Evolutionary conservation across 257 asterid genomes (phyloP).

Genomic region (Solanum arcanum): DNA sequence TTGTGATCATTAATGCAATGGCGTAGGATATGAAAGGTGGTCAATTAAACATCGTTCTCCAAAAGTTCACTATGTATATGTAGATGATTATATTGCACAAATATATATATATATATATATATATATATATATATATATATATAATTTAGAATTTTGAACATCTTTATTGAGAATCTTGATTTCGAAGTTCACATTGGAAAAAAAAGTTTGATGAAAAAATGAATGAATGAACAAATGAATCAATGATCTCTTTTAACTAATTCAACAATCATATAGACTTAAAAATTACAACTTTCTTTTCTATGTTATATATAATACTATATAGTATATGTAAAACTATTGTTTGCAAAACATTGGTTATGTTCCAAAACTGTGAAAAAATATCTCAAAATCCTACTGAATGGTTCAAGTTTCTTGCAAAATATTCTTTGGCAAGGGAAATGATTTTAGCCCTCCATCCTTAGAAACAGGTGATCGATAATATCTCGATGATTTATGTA

Average conservation of each 20-base stretch:
- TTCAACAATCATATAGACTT: neutral
- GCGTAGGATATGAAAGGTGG: neutral
- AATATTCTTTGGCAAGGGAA: slow-evolving; percentile 44
- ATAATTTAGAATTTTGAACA: neutral
- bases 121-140: neutral
- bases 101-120: neutral
- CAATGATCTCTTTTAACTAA: neutral
- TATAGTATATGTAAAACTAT: neutral
- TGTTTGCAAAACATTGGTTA: neutral
- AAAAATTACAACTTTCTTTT: neutral
- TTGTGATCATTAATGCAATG: neutral
- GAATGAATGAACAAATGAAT: neutral
- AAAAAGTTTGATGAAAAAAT: neutral
- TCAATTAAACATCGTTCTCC: neutral
- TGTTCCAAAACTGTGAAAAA: neutral
- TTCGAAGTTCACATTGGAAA: neutral
- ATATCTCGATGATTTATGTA: slow-evolving; percentile 27
- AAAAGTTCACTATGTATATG: neutral
- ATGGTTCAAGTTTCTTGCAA: slow-evolving; percentile 13
- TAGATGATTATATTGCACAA: neutral
- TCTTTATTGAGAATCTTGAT: neutral
- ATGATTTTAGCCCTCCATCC: slow-evolving; percentile 14
- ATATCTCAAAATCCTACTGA: neutral
- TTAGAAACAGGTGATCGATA: slow-evolving; percentile 1
- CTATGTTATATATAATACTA: neutral